Base-by-base conservation (phyloP, 345 rosid species). In the Eucalyptus lansdowneana region DNA sequence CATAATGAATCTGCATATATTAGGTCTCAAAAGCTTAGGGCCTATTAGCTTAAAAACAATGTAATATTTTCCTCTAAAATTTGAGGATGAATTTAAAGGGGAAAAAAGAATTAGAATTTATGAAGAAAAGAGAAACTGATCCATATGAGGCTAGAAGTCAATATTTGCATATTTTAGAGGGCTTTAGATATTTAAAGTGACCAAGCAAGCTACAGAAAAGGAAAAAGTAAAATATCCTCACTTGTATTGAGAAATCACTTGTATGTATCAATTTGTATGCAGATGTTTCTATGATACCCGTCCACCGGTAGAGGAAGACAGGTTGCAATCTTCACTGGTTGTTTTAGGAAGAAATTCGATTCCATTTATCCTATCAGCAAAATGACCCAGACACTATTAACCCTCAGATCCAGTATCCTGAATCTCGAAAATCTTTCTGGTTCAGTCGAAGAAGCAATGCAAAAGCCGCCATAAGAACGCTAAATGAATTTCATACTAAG, bases 381-480 rank as follows among this genome's bases (percentile, higher is more conserved):
- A 67, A 67, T 67, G 76, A 67, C 76, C 76, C 21, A 56, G 76
- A 65, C 76, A n/a, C 9, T 14, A n/a, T 65, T 1, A 65, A 72
- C 56, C 37, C 56, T 80, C 34, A 14, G 91, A 85, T 90, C 95
- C 45, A 93, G 85, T 87, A 95, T 95, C 92, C 96, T 94, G 93
- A 96, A 95, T 89, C 92, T 95, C 67, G 92, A 89, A 62, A 44
- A 86, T 89, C 88, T 89, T 49, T 94, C 97, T 89, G 93, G 91
- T 88, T 95, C 98, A 94, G 94, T 94, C 44, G 92, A 91, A 86
- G 94, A 58, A 80, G 80, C 98, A 34, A 34, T 5, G 81, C 81
- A 72, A 72, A 29, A 27, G 25, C 81, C 81, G 3, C 81, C 44
- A 10, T 34, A 34, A 72, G 81, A 40, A 40, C 24, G 83, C 47